Conservation (phyloP, 169 alveolate species). For the Plasmodium coatneyi region DNA sequence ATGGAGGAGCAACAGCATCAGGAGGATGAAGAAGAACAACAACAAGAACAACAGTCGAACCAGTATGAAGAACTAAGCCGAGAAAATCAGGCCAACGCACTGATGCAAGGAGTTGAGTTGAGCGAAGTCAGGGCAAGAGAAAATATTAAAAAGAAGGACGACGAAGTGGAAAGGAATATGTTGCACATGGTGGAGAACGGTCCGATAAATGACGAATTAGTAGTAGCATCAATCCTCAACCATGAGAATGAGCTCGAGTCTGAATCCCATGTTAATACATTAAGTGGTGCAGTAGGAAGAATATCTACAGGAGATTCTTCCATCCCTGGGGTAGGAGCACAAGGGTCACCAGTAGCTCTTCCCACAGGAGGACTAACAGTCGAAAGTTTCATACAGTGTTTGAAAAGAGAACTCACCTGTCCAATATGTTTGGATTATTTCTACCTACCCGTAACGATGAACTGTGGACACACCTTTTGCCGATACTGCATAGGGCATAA, state of each 20-base stretch:
- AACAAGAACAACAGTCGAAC: background rate
- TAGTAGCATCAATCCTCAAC: background rate
- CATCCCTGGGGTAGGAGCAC: background rate
- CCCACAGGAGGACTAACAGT: slow-evolving; percentile 3
- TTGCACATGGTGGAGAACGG: background rate
- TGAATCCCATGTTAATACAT: background rate
- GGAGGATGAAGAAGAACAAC: background rate
- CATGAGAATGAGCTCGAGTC: background rate
- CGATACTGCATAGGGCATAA: slow-evolving; percentile 90
- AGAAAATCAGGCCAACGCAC: background rate
- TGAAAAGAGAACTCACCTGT: slow-evolving; percentile 88
- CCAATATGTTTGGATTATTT: slow-evolving; percentile 91
- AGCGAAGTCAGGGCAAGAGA: background rate
- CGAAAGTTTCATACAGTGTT: slow-evolving; percentile 19
- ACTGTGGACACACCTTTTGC: slow-evolving; percentile 93
- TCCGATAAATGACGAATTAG: background rate
- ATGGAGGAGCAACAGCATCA: background rate
- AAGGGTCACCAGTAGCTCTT: background rate
- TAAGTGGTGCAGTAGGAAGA: background rate
- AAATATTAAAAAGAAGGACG: background rate
- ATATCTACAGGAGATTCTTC: background rate
- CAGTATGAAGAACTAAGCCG: background rate
- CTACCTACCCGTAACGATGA: slow-evolving; percentile 90
- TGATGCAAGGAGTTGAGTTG: background rate
- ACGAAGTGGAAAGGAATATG: background rate